These are phyloP conservation scores for Fomitiporia mediterranea DNA, from an alignment of 1,284 basidiomycete genomes.

Conservation along the genomic window DNA sequence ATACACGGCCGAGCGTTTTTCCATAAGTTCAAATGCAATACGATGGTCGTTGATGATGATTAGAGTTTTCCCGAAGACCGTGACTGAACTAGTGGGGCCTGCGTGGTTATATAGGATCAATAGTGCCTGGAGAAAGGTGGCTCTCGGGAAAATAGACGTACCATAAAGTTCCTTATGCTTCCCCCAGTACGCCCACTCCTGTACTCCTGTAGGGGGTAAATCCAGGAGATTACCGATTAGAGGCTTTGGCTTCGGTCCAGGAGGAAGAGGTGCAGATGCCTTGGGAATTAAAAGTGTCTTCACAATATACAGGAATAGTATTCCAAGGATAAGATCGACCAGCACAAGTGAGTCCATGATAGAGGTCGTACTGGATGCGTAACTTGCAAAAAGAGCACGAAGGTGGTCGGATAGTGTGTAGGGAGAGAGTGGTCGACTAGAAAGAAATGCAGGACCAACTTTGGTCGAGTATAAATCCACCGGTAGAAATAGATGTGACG, in stretches of 20 bases:
- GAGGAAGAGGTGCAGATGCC: not conserved
- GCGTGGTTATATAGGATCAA: not conserved
- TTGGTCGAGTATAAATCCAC: no score
- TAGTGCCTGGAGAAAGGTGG: not conserved
- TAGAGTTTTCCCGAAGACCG: slow-evolving; percentile 38
- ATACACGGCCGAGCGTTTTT: slow-evolving; percentile 43
- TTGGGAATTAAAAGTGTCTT: not conserved
- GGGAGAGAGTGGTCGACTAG: no score
- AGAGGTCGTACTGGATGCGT: no score
- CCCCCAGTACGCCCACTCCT: slow-evolving; percentile 19
- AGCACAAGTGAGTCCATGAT: no score
- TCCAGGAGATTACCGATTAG: slow-evolving; percentile 19
- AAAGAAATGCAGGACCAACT: no score
- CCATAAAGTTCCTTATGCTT: slow-evolving; percentile 21
- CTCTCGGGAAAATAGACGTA: slow-evolving; percentile 8
- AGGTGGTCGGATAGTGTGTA: no score
- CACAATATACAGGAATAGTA: not conserved
- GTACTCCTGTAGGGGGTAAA: slow-evolving; percentile 9
- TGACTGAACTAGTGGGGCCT: slow-evolving; percentile 28
- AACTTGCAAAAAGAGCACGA: no score
- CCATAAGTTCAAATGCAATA: slow-evolving; percentile 40
- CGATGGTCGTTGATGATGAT: slow-evolving; percentile 40
- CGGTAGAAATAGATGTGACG: no score
- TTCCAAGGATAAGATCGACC: not conserved
- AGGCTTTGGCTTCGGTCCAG: slow-evolving; percentile 12